Conservation (phyloP, 2,329 filamentous ascomycete genomes). For the Boeremia exigua region DNA sequence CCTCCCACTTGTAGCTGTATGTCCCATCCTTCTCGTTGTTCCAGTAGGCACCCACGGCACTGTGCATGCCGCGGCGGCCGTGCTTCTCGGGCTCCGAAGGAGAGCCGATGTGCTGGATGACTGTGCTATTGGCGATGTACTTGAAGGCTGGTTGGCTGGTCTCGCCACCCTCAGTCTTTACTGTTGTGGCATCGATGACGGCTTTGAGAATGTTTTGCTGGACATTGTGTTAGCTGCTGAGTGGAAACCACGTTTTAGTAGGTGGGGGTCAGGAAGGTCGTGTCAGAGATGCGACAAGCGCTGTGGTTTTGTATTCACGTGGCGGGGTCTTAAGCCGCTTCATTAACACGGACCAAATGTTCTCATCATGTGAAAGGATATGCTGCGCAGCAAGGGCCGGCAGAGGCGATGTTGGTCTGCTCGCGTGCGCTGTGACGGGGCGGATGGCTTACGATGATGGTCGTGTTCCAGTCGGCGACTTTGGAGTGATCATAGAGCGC, state of each 20-base stretch:
- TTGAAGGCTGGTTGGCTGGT: slow-evolving; percentile 72
- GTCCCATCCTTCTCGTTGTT: slow-evolving; percentile 90
- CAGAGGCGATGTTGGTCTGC: background rate
- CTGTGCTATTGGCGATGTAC: slow-evolving; percentile 97
- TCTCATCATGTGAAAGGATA: slow-evolving; percentile 70
- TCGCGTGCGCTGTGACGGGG: slow-evolving; percentile 10
- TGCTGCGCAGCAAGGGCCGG: slow-evolving; percentile 1
- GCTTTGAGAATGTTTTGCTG: slow-evolving; percentile 79
- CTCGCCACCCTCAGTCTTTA: slow-evolving; percentile 64
- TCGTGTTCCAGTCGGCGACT: slow-evolving; percentile 87
- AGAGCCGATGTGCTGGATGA: slow-evolving; percentile 81
- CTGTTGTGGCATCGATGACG: slow-evolving; percentile 66
- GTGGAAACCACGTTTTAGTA: background rate
- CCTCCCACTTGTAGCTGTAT: slow-evolving; percentile 86
- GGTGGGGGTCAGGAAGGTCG: background rate
- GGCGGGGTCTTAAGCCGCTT: slow-evolving; percentile 91
- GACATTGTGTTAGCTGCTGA: background rate
- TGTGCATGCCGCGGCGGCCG: slow-evolving; percentile 89
- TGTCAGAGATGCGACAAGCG: slow-evolving; percentile 77
- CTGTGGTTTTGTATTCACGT: slow-evolving; percentile 78
- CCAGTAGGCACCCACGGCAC: slow-evolving; percentile 84
- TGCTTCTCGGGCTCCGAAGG: slow-evolving; percentile 63
- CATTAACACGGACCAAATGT: slow-evolving; percentile 95
- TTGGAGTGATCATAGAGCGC: slow-evolving; percentile 86
- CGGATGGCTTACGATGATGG: slow-evolving; percentile 77